Percentiles rank a stretch among this genome's conserved stretches.
These are phyloP conservation scores for Vitis riparia DNA, from an alignment of 164 flowering plant species.

Conservation along the genomic window DNA sequence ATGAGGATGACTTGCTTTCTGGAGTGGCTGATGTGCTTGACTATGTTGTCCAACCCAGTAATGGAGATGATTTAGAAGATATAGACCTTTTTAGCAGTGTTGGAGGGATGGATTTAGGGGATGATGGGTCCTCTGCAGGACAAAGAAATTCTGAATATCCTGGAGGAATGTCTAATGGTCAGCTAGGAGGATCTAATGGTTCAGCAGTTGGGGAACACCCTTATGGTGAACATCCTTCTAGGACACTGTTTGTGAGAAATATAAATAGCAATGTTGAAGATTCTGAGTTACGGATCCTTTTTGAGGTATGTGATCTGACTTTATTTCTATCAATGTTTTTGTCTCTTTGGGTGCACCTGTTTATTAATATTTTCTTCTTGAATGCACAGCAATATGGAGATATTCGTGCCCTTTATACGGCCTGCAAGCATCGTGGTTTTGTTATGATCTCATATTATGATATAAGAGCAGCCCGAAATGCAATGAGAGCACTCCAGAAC, in stretches of 20 bases:
- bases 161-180: slow-evolving; percentile 15
- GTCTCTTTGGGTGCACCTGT: background rate
- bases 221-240: slow-evolving; percentile 59
- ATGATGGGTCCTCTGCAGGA: slow-evolving; percentile 25
- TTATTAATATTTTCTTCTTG: background rate
- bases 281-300: slow-evolving; percentile 54
- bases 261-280: slow-evolving; percentile 67
- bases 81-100: slow-evolving; percentile 27
- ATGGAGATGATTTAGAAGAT: slow-evolving; percentile 44
- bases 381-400: slow-evolving; percentile 63
- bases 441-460: slow-evolving; percentile 79
- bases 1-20: slow-evolving; percentile 51
- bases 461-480: slow-evolving; percentile 64
- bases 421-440: slow-evolving; percentile 75
- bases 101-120: slow-evolving; percentile 50
- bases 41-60: slow-evolving; percentile 16
- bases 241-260: slow-evolving; percentile 75
- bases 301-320: slow-evolving; percentile 46
- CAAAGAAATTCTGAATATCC: slow-evolving; percentile 19
- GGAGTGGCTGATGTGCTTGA: slow-evolving; percentile 44
- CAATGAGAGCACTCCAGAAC: slow-evolving; percentile 69
- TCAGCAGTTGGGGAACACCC: slow-evolving; percentile 29
- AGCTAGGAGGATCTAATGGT: slow-evolving; percentile 16
- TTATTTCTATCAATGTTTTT: background rate
- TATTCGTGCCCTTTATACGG: slow-evolving; percentile 64